Base-by-base conservation (phyloP, 495 filamentous ascomycete species). In the Lophium mytilinum region DNA sequence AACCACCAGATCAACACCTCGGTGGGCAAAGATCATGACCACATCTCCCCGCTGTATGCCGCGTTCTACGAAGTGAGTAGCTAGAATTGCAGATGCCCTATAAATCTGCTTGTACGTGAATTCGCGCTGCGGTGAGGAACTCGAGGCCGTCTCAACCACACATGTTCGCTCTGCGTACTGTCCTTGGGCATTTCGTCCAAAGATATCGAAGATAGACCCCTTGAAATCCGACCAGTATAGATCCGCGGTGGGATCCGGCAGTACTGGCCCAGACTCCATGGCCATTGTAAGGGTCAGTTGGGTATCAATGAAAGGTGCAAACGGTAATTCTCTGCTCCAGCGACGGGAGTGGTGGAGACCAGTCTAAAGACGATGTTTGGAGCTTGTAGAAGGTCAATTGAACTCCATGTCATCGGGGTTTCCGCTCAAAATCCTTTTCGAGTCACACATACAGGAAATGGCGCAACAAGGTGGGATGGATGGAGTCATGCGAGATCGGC, bases 91-190 rank as follows among this genome's bases (percentile, higher is more conserved):
- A 10, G 88, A 86, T 0, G 86, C 86, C 70, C 95, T 84, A 67
- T 90, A 82, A 58, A 98, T 95, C 65, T 96, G 89, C 55, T 73
- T 72, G 71, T 98, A 98, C 3, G 86, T 95, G 66, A 95, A 97
- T 33, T 76, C 69, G 49, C 91, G 76, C 46, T 77, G 67, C 4
- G 85, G 76, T 0, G 79, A 75, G 1, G 68, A 78, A 19, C 72
- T 77, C 5, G 82, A 83, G 41, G 79, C 80, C 1, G 93, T 96
- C 66, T 96, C 92, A 2, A 89, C 75, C 9, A 97, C 88, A 62
- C 90, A 96, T 21, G 83, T 74, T 62, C 84, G 78, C 14, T 89
- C 85, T 2, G 91, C 90, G 66, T 92, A 83, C 42, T 74, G 81
- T 30, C 24, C 24, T 56, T 80, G 71, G 1, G 87, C 88, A 62